phyloP scores from a whole-genome alignment of 2,329 filamentous ascomycete genomes.

The Epichloe festucae region DNA sequence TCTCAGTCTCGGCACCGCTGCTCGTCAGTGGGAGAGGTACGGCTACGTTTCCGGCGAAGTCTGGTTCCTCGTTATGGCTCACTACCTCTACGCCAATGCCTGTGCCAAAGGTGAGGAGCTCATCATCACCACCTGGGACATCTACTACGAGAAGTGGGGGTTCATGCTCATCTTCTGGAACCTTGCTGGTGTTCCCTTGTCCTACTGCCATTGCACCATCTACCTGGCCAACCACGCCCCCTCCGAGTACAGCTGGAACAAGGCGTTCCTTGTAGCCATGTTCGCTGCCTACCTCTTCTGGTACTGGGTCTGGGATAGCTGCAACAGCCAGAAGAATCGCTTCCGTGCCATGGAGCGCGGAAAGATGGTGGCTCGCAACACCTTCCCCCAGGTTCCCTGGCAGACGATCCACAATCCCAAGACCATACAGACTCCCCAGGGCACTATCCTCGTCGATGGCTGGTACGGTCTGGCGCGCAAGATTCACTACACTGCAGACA shows the following conservation, averaged over 20 bases:
- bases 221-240: slow-evolving; percentile 78
- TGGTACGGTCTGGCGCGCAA: slow-evolving; percentile 70
- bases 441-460: slow-evolving; percentile 69
- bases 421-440: slow-evolving; percentile 58
- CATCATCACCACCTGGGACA: slow-evolving; percentile 82
- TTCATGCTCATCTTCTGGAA: slow-evolving; percentile 99
- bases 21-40: slow-evolving; percentile 71
- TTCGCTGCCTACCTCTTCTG: slow-evolving; percentile 64
- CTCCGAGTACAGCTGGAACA: slow-evolving; percentile 64
- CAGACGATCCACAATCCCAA: slow-evolving; percentile 70
- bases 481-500: slow-evolving; percentile 37
- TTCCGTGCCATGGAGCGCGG: slow-evolving; percentile 74
- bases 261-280: slow-evolving; percentile 49
- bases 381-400: slow-evolving; percentile 91
- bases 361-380: slow-evolving; percentile 54
- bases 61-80: slow-evolving; percentile 71
- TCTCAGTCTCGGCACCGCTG: slow-evolving; percentile 60
- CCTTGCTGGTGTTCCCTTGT: slow-evolving; percentile 77
- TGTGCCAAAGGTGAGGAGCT: slow-evolving; percentile 87
- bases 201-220: slow-evolving; percentile 87
- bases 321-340: slow-evolving; percentile 87
- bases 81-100: slow-evolving; percentile 85
- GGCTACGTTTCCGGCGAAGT: slow-evolving; percentile 83
- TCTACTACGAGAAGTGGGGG: slow-evolving; percentile 94
- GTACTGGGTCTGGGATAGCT: slow-evolving; percentile 88